These are phyloP conservation scores for Globisporangium rhizosaccharum DNA, from an alignment of 352 stramenopile species.

Conservation along the genomic window DNA sequence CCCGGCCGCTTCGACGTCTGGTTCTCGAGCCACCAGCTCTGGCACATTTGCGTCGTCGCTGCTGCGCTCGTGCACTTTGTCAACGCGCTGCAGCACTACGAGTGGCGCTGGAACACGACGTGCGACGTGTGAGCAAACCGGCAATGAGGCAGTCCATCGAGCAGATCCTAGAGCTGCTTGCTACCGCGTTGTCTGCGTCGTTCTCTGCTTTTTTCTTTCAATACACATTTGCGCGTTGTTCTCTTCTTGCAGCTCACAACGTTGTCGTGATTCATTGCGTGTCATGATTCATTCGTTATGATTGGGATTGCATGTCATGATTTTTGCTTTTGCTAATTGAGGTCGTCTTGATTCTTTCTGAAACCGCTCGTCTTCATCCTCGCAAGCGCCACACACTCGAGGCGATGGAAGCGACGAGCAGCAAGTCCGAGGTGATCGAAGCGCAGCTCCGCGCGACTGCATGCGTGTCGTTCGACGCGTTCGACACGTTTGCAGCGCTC, in stretches of 20 bases:
- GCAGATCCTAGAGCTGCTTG: not conserved
- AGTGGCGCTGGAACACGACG: slow-evolving; percentile 82
- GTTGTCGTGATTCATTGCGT: too few species aligned
- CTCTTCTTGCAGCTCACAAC: too few species aligned
- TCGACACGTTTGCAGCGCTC: slow-evolving; percentile 7
- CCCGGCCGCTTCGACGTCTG: slow-evolving; percentile 80
- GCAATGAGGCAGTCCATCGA: not conserved
- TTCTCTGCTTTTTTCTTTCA: not conserved
- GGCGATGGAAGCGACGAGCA: not conserved
- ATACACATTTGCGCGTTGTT: not conserved
- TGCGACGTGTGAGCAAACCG: slow-evolving; percentile 46
- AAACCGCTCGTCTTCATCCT: not conserved
- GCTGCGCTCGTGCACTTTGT: slow-evolving; percentile 81
- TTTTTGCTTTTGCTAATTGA: too few species aligned
- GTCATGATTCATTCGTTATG: too few species aligned
- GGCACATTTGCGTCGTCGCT: slow-evolving; percentile 85
- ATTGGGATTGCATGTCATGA: too few species aligned
- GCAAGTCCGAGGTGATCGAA: slow-evolving; percentile 1
- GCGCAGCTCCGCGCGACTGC: slow-evolving; percentile 7
- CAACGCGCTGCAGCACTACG: slow-evolving; percentile 80
- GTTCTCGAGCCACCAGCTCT: slow-evolving; percentile 85
- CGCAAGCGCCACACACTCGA: not conserved
- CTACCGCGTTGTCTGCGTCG: too few species aligned
- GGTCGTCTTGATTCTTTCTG: too few species aligned
- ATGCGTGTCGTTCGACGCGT: slow-evolving; percentile 6